phyloP scores from a whole-genome alignment of 345 rosid species.

The Rhodamnia rubescens region DNA sequence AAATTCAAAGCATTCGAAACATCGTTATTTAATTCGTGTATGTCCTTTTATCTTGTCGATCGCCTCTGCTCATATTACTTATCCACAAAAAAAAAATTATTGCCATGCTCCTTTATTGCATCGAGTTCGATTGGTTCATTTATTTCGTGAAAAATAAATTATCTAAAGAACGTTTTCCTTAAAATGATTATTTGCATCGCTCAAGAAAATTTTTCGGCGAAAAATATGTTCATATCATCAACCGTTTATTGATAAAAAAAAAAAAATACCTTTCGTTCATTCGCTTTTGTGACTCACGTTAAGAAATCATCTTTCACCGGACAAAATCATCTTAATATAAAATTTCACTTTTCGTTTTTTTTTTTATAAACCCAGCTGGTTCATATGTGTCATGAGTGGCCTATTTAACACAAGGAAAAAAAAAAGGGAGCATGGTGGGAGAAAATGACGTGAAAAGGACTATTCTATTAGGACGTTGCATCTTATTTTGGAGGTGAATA shows the following conservation, averaged over 20 bases:
- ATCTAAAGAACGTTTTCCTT: rapidly evolving
- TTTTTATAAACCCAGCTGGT: neutral
- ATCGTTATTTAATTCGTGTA: neutral
- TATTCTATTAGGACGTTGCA: too few species aligned
- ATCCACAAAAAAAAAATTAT: neutral
- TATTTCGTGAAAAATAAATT: rapidly evolving
- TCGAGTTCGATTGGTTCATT: neutral
- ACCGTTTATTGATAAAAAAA: rapidly evolving
- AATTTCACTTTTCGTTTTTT: neutral
- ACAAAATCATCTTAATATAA: neutral
- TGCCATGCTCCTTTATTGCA: neutral
- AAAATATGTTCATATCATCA: neutral
- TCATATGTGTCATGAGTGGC: neutral
- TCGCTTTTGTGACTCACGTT: neutral
- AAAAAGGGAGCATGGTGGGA: neutral
- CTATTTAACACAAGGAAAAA: neutral
- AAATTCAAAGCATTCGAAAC: neutral
- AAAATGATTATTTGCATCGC: neutral
- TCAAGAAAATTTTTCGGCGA: rapidly evolving
- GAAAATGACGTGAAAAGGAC: neutral
- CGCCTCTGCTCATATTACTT: rapidly evolving
- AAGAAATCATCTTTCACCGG: rapidly evolving
- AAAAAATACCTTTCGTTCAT: rapidly evolving
- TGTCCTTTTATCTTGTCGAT: rapidly evolving
- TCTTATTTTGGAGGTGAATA: neutral